These are phyloP conservation scores for Saccharomycopsis hybrid DNA, from an alignment of 1,139 yeast genomes.

Conservation along the genomic window DNA sequence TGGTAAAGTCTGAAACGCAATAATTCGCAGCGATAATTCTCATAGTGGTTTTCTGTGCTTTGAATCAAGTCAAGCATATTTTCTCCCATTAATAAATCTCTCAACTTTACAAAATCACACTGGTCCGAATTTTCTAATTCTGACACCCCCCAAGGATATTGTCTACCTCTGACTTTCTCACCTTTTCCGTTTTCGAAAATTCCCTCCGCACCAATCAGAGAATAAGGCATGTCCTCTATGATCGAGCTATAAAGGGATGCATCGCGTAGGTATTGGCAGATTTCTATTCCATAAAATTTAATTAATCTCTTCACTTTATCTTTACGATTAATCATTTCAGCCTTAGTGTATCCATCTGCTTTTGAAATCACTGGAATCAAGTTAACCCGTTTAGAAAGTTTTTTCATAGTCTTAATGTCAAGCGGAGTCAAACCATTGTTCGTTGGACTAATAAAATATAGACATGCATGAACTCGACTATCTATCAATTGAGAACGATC, in stretches of 20 bases:
- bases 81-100: slow-evolving; percentile 43
- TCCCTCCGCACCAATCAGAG: slow-evolving; percentile 49
- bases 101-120: slow-evolving; percentile 57
- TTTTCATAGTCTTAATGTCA: slow-evolving; percentile 66
- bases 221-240: slow-evolving; percentile 45
- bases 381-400: slow-evolving; percentile 57
- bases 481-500: slow-evolving; percentile 43
- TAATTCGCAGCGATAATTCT: slow-evolving; percentile 42
- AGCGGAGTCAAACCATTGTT: slow-evolving; percentile 47
- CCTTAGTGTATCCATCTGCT: slow-evolving; percentile 56
- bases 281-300: slow-evolving; percentile 41
- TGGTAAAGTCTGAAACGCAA: slow-evolving; percentile 37
- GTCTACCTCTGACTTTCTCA: slow-evolving; percentile 49
- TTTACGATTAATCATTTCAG: slow-evolving; percentile 38
- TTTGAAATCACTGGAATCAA: slow-evolving; percentile 73
- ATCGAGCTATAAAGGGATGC: slow-evolving; percentile 32
- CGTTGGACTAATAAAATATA: slow-evolving; percentile 62
- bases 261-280: slow-evolving; percentile 51
- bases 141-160: slow-evolving; percentile 68
- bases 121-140: slow-evolving; percentile 61
- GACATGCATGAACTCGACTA: slow-evolving; percentile 66
- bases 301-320: slow-evolving; percentile 38
- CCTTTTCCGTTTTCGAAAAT: slow-evolving; percentile 31
- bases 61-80: slow-evolving; percentile 54
- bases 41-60: slow-evolving; percentile 53